These are phyloP conservation scores for Solanum rostratum DNA, from an alignment of 257 asterid species.

Conservation along the genomic window DNA sequence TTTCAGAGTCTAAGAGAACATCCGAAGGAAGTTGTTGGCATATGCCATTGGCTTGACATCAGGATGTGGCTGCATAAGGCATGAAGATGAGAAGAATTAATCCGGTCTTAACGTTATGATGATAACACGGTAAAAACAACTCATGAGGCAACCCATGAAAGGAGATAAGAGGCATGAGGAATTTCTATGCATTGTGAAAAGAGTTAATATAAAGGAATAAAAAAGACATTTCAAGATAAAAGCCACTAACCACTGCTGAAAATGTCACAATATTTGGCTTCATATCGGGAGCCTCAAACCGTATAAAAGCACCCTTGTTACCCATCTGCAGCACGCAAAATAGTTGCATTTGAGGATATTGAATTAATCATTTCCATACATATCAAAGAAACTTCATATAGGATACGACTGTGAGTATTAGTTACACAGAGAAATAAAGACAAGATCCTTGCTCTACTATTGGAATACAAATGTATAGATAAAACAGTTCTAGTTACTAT, in stretches of 20 bases:
- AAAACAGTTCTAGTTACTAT: neutral
- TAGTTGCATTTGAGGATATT: conserved; percentile 1
- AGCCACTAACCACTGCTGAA: conserved; percentile 87
- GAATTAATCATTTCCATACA: neutral
- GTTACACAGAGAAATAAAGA: neutral
- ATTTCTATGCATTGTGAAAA: neutral
- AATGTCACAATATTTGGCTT: conserved; percentile 80
- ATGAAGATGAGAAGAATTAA: neutral
- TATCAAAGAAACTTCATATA: neutral
- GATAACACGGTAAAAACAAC: neutral
- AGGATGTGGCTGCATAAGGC: conserved; percentile 76
- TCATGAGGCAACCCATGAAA: neutral
- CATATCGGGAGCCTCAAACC: conserved; percentile 82
- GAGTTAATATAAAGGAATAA: neutral
- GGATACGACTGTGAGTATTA: neutral
- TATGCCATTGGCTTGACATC: conserved; percentile 97
- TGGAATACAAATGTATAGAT: neutral
- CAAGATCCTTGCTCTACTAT: neutral
- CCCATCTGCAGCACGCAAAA: conserved; percentile 68
- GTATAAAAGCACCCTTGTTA: conserved; percentile 96
- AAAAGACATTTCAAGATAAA: neutral
- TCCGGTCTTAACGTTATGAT: neutral
- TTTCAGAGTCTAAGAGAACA: conserved; percentile 39
- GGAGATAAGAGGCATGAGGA: neutral
- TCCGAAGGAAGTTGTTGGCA: conserved; percentile 80